Conservation (phyloP, 495 filamentous ascomycete genomes). For the Bombardia bombarda region DNA sequence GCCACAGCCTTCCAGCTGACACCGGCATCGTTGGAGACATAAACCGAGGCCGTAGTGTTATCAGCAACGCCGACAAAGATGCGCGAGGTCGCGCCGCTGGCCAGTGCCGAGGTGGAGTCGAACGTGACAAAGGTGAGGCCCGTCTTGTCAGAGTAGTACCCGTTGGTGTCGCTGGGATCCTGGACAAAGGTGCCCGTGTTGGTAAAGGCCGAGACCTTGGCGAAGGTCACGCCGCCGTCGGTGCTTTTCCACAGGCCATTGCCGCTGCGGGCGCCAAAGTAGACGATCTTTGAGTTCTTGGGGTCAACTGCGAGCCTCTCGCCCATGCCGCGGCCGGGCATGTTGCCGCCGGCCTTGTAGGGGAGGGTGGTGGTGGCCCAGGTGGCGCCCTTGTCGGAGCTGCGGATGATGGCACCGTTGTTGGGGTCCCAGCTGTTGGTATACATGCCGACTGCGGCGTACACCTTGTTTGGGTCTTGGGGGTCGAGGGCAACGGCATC, state of each 20-base stretch:
- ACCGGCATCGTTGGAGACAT: conserved; percentile 46
- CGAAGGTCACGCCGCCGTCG: conserved; percentile 47
- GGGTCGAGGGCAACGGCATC: conserved; percentile 53
- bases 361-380: conserved; percentile 39
- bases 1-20: conserved; percentile 41
- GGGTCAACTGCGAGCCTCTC: conserved; percentile 57
- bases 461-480: conserved; percentile 44
- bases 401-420: conserved; percentile 43
- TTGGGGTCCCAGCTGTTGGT: conserved; percentile 53
- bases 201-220: conserved; percentile 52
- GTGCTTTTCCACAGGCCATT: conserved; percentile 55
- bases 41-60: conserved; percentile 44
- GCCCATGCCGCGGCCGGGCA: conserved; percentile 58
- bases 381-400: conserved; percentile 41
- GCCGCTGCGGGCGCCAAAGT: conserved; percentile 53
- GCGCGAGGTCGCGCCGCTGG: conserved; percentile 41
- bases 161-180: conserved; percentile 34
- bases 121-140: conserved; percentile 51
- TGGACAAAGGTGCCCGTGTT: conserved; percentile 40
- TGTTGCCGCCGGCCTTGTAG: conserved; percentile 57
- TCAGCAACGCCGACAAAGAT: conserved; percentile 52
- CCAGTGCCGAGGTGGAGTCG: conserved; percentile 40
- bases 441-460: conserved; percentile 50
- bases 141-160: conserved; percentile 39
- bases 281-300: conserved; percentile 45